Base-by-base conservation (phyloP, 1,284 basidiomycete species). In the Xerocomus nothofagi region DNA sequence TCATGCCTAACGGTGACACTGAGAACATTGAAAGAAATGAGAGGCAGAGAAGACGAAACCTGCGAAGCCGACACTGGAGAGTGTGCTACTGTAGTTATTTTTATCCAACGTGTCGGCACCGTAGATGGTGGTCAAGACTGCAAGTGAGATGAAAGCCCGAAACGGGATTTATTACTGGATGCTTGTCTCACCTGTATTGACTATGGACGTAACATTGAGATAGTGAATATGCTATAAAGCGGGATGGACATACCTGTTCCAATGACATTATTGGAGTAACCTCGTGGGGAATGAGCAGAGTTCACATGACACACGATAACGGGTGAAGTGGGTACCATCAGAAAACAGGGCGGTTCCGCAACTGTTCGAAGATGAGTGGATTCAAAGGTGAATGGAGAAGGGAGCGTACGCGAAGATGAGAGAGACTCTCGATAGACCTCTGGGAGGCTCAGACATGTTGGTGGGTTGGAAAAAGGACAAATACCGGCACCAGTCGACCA, bases 321-420 rank as follows among this genome's bases (percentile, higher is more conserved):
- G 20, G 43, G 29, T 40, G 27, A 42, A 29, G 29, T 21, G 36
- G 43, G n/a, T 72, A 86, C 89, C 91, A 69, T 94, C 91, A 30
- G 88, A 90, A 73, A 93, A 92, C 47, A 93, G 74, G 38, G 90
- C 90, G 5, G 91, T 91, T 57, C 91, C 91, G 62, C 86, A 88
- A 15, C 86, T 89, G 36, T 39, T 42, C 7, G 15, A 42, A 26
- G 11, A 5, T 56, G 23, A 51, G 42, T n/a, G 17, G 12, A 30
- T 47, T 31, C n/a, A 15, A 17, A 42, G 23, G 38, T 14, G 14
- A 10, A 54, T 44, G 41, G 18, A 29, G 6, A 34, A 39, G 4
- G 32, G 29, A 29, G 77, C 84, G 49, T 59, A 88, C 86, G 87
- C 87, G 64, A 90, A 89, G 62, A 90, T 87, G 61, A 90, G 80